phyloP scores from a whole-genome alignment of 495 filamentous ascomycete species.

The Hyaloscypha variabilis region DNA sequence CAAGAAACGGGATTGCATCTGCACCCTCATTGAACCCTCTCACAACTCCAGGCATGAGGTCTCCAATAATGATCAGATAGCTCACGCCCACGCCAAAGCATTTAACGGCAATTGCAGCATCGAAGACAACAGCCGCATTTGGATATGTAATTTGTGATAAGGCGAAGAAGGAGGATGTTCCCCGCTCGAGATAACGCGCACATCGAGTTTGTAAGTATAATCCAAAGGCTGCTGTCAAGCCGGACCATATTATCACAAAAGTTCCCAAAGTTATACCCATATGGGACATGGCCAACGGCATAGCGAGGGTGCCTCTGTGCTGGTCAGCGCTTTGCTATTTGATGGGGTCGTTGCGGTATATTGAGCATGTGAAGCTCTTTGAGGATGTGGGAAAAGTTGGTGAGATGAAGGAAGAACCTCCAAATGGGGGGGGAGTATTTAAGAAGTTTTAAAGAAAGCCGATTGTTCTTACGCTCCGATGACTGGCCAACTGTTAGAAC shows the following conservation, averaged over 20 bases:
- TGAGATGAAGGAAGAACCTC: too few species aligned
- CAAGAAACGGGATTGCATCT: constrained; percentile 64
- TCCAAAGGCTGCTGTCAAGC: constrained; percentile 84
- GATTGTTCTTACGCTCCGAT: not conserved
- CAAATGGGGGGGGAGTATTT: too few species aligned
- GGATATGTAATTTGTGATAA: constrained; percentile 95
- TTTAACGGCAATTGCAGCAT: constrained; percentile 95
- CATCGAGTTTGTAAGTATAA: constrained; percentile 93
- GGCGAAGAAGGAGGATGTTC: constrained; percentile 81
- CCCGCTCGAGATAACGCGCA: constrained; percentile 87
- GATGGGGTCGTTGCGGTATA: too few species aligned
- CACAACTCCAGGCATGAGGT: constrained; percentile 95
- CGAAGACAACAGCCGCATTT: constrained; percentile 93
- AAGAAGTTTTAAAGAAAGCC: constrained; percentile 1
- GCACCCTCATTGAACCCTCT: constrained; percentile 68
- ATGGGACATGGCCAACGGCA: constrained; percentile 90
- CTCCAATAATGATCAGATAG: constrained; percentile 98
- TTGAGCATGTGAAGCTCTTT: too few species aligned
- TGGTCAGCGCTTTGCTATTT: too few species aligned
- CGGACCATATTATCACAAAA: constrained; percentile 89
- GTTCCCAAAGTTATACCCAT: constrained; percentile 86
- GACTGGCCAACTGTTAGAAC: constrained; percentile 7
- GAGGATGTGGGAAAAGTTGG: too few species aligned
- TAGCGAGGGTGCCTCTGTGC: constrained; percentile 48
- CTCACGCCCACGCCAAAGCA: constrained; percentile 97